Evolutionary conservation across 768 basidiomycete genomes (phyloP), one percentile per base, ranked within the genome.

Genomic region (Pluteus cervinus): DNA sequence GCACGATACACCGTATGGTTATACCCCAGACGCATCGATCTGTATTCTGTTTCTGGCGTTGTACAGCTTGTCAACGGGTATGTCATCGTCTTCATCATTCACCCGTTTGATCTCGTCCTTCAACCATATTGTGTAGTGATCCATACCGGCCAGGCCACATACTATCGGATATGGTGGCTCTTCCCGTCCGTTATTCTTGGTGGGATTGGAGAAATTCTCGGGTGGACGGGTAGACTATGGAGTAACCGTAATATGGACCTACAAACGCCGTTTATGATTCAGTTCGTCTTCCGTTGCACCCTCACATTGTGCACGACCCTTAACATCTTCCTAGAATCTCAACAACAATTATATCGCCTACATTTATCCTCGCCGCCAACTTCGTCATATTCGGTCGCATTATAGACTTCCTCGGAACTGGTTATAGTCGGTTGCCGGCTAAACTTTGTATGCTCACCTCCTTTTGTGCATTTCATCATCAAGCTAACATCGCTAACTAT

Each of bases 221-320:
- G 78, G 0, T 81, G 79, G 80, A 46, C 52, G 5, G 79, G 61
- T 2, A 55, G 78, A 15, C 48, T 76, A 3, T 79, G 73, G 76
- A 74, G 69, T 4, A 67, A 58, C 29, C 53, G 44, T 36, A 44
- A 41, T 12, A 57, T 62, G 2, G 37, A 36, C 0, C 25, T 41
- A 17, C 20, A 30, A 4, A 40, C 43, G 1, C 56, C 68, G 0
- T 71, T 61, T 47, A 47, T 63, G 37, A 64, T 71, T 22, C 65
- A 70, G 69, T 73, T n/a, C n/a, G n/a, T n/a, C n/a, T n/a, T n/a
- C n/a, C n/a, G n/a, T n/a, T n/a, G n/a, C n/a, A n/a, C n/a, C 21
- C 30, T n/a, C 15, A 6, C 18, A 23, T 8, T 11, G 11, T 3
- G 11, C 16, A 29, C 17, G 8, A 14, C 8, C 18, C 11, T 39